Base-by-base conservation (phyloP, 352 stramenopile species). In the Pelagophyceae sp. region DNA sequence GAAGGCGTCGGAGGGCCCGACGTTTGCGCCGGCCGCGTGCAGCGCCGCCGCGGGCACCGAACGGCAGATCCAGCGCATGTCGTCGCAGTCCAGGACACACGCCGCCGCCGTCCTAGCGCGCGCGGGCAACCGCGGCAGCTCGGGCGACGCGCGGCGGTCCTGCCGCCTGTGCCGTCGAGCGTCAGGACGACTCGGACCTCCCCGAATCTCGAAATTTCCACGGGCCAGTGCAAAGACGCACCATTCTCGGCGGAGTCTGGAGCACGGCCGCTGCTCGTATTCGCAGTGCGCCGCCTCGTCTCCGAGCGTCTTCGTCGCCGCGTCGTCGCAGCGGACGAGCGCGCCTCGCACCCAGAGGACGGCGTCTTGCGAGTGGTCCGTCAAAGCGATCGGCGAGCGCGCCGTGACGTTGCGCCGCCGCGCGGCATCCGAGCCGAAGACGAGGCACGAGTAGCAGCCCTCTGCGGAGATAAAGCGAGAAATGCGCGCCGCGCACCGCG, bases 51-150 rank as follows among this genome's bases (percentile, higher is more conserved):
- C 15, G 3, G 35, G 67, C 35, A n/a, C 67, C 33, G 67, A 54
- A 23, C 67, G 33, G 67, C 67, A 74, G 37, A 74, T 74, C 67
- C 67, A 74, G 33, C 38, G 33, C 67, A 74, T 74, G 67, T 74
- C 38, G 33, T 25, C 20, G 67, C 67, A 74, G 29, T 74, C 67
- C 11, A 15, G 67, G 25, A 58, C 17, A 5, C n/a, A n/a, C n/a
- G n/a, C n/a, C n/a, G n/a, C n/a, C n/a, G n/a, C n/a, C n/a, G n/a
- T n/a, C n/a, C n/a, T n/a, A n/a, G n/a, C n/a, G n/a, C n/a, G n/a
- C n/a, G n/a, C n/a, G n/a, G n/a, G n/a, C n/a, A n/a, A n/a, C n/a
- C n/a, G n/a, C n/a, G n/a, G n/a, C n/a, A n/a, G n/a, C n/a, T n/a
- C n/a, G n/a, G n/a, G n/a, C n/a, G n/a, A n/a, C n/a, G n/a, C n/a